Base-by-base conservation (phyloP, 2,329 filamentous ascomycete genomes). In the Venturia oleaginea region DNA sequence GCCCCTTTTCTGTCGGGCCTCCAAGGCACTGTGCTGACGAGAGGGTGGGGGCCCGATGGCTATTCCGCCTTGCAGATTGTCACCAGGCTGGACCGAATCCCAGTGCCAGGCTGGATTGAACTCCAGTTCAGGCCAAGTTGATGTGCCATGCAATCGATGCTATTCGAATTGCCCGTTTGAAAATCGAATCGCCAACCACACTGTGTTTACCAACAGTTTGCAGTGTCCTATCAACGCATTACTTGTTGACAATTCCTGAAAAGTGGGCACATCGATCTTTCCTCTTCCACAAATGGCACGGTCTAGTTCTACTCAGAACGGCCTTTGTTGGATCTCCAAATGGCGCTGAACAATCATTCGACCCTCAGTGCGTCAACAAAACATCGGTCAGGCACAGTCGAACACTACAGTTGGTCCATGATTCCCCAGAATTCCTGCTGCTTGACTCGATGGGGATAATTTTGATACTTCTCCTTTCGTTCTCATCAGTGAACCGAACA, bases 181-280 rank as follows among this genome's bases (percentile, higher is more conserved):
- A 15, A 34, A 57, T 34, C 15, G 30, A 57, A 34, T 37, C 30
- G 30, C 46, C 46, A 22, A 51, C 15, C 1, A 2, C 43, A 48
- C 22, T 24, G 4, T 27, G 30, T 55, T 34, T 34, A 1, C 19
- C 51, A 34, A n/a, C 13, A 30, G 17, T 17, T 7, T 27, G 30
- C 27, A 11, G 34, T 34, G 15, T 34, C 51, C 30, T 55, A 34
- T 30, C 30, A 55, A 55, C 17, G 27, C 51, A 55, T 34, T 55
- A 34, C n/a, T 34, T 32, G 15, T 34, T 55, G 51, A 55, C 51
- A 55, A 19, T 55, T 55, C 51, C 30, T 55, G 51, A 55, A 55
- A 55, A 34, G 6, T 55, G 30, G 51, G 27, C 24, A 30, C 27
- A 19, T 17, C 4, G 19, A 15, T 57, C 51, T 34, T 34, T 34